phyloP scores from a whole-genome alignment of 1,139 yeast genomes.

The Magnusiomyces ingens region DNA sequence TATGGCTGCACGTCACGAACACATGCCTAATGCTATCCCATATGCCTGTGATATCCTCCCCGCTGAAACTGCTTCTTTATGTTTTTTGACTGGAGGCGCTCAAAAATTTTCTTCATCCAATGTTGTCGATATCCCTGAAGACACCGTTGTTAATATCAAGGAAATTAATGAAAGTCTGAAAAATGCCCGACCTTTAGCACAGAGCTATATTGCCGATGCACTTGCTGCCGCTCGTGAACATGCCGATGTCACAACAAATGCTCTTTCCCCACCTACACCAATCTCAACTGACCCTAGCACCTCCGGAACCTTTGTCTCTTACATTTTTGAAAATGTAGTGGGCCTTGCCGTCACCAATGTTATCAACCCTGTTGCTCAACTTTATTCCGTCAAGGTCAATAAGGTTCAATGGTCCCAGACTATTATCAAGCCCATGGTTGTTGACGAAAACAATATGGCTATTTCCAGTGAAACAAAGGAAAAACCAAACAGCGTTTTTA shows the following conservation, averaged over 20 bases:
- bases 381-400: conserved; percentile 28
- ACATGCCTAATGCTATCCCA: conserved; percentile 7
- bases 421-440: conserved; percentile 21
- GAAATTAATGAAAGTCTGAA: too few species aligned
- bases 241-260: conserved; percentile 6
- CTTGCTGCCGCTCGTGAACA: conserved; percentile 6
- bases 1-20: conserved; percentile 32
- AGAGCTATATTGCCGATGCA: too few species aligned
- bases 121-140: too few species aligned
- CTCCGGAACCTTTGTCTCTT: conserved; percentile 25
- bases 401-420: conserved; percentile 35
- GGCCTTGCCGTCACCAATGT: conserved; percentile 28
- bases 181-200: too few species aligned
- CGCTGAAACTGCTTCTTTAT: conserved; percentile 3
- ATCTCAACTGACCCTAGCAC: conserved; percentile 11
- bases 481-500: conserved; percentile 8
- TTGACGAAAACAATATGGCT: conserved; percentile 14
- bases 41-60: background rate
- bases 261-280: conserved; percentile 2
- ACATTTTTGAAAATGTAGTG: conserved; percentile 29
- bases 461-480: conserved; percentile 5
- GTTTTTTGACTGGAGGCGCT: conserved; percentile 15
- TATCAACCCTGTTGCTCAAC: conserved; percentile 18
- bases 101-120: too few species aligned
- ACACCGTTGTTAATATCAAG: too few species aligned